Evolutionary conservation across 495 filamentous ascomycete species (phyloP).

Genomic region (Ascobolus immersus): DNA sequence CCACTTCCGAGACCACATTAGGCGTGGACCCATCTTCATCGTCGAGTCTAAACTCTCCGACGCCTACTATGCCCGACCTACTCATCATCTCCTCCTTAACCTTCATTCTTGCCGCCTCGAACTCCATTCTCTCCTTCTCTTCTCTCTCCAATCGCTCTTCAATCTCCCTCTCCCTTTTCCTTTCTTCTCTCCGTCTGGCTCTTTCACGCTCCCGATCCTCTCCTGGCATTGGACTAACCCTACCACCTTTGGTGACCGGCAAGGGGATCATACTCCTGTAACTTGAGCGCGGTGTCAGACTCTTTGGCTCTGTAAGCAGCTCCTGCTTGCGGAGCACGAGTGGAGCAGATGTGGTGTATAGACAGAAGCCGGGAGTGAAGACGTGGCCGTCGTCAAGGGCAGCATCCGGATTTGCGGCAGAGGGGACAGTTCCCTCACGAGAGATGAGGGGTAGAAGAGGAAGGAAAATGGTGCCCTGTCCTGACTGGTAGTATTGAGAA

Average conservation of each 20-base stretch:
- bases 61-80: too few species aligned
- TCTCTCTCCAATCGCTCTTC: not conserved
- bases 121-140: not conserved
- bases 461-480: conserved; percentile 21
- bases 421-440: conserved; percentile 21
- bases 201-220: not conserved
- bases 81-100: too few species aligned
- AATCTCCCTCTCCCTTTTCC: not conserved
- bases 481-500: conserved; percentile 9
- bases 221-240: not conserved
- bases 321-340: conserved; percentile 27
- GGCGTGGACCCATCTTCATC: too few species aligned
- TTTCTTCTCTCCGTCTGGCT: not conserved
- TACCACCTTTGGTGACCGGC: not conserved
- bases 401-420: conserved; percentile 15
- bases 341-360: conserved; percentile 30
- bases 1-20: too few species aligned
- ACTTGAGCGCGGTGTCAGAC: not conserved
- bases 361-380: conserved; percentile 26
- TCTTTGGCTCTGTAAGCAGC: conserved; percentile 18
- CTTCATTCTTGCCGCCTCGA: not conserved
- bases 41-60: too few species aligned
- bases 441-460: conserved; percentile 30
- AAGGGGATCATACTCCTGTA: not conserved
- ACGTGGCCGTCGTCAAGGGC: conserved; percentile 29